phyloP scores from a whole-genome alignment of 2,329 filamentous ascomycete genomes.

The Fusarium newnesense region DNA sequence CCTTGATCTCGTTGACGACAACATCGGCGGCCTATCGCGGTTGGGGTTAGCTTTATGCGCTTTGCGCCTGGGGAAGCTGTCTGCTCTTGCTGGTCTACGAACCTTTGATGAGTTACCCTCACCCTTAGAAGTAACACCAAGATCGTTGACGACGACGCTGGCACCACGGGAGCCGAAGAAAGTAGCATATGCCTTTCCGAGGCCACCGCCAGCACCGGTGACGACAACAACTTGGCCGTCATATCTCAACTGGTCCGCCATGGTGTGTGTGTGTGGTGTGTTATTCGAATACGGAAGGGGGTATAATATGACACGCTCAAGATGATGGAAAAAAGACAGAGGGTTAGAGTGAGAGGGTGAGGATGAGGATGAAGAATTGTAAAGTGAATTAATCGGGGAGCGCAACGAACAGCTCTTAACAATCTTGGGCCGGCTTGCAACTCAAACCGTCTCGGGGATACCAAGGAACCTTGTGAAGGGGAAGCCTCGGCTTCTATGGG shows the following conservation, averaged over 20 bases:
- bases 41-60: slow-evolving; percentile 37
- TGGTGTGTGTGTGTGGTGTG: slow-evolving; percentile 51
- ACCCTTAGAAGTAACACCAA: slow-evolving; percentile 92
- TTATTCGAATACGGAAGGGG: slow-evolving; percentile 7
- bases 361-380: slow-evolving; percentile 1
- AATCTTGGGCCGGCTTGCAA: slow-evolving; percentile 39
- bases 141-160: slow-evolving; percentile 95
- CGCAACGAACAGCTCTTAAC: slow-evolving; percentile 42
- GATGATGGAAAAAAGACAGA: slow-evolving; percentile 18
- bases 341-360: background rate
- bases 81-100: slow-evolving; percentile 40
- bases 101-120: slow-evolving; percentile 90
- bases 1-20: slow-evolving; percentile 84
- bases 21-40: slow-evolving; percentile 77
- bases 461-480: slow-evolving; percentile 38
- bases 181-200: slow-evolving; percentile 83
- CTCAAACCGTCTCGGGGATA: slow-evolving; percentile 22
- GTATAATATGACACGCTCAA: slow-evolving; percentile 34
- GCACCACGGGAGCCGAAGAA: slow-evolving; percentile 95
- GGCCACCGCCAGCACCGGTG: slow-evolving; percentile 81
- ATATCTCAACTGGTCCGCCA: slow-evolving; percentile 77
- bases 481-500: slow-evolving; percentile 46
- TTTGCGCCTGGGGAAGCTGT: background rate
- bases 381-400: slow-evolving; percentile 10
- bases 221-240: slow-evolving; percentile 88